phyloP scores from a whole-genome alignment of 495 filamentous ascomycete genomes.

The Monascus purpureus region DNA sequence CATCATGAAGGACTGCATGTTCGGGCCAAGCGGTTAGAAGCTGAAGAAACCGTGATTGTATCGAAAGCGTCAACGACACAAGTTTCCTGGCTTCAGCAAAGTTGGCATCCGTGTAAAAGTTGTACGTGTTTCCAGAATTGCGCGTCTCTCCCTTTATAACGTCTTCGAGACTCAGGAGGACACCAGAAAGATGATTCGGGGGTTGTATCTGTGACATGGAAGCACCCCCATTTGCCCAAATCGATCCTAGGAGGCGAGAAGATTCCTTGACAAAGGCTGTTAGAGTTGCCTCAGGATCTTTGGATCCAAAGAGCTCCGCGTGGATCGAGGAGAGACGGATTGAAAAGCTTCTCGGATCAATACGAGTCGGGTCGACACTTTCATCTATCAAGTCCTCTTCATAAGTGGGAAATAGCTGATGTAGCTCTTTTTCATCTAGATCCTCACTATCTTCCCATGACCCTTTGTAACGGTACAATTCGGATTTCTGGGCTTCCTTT shows the following conservation, averaged over 20 bases:
- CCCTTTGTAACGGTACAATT: slow-evolving; percentile 71
- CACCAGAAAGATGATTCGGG: slow-evolving; percentile 45
- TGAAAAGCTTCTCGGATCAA: slow-evolving; percentile 32
- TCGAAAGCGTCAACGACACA: slow-evolving; percentile 45
- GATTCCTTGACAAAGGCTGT: slow-evolving; percentile 25
- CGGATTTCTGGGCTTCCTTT: slow-evolving; percentile 51
- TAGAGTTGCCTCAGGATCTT: slow-evolving; percentile 15
- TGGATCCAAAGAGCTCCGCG: slow-evolving; percentile 29
- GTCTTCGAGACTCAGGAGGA: slow-evolving; percentile 49
- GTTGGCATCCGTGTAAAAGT: slow-evolving; percentile 81
- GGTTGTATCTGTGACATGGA: slow-evolving; percentile 25
- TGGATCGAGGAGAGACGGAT: slow-evolving; percentile 39
- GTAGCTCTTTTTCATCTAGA: slow-evolving; percentile 61
- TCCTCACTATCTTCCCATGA: slow-evolving; percentile 59
- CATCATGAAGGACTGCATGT: slow-evolving; percentile 61
- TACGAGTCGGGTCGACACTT: slow-evolving; percentile 10
- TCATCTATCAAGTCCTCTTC: slow-evolving; percentile 32
- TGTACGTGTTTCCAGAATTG: slow-evolving; percentile 39
- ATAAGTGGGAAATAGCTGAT: slow-evolving; percentile 68
- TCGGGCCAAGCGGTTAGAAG: slow-evolving; percentile 59
- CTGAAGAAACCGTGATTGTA: slow-evolving; percentile 53
- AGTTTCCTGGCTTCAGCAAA: slow-evolving; percentile 57
- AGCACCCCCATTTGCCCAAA: slow-evolving; percentile 18
- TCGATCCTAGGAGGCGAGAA: slow-evolving; percentile 22
- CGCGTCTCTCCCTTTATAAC: slow-evolving; percentile 29